Percentiles rank a stretch among this genome's conserved stretches.
These are phyloP conservation scores for Hydrangea macrophylla DNA, from an alignment of 148 eudicot species.

Conservation along the genomic window DNA sequence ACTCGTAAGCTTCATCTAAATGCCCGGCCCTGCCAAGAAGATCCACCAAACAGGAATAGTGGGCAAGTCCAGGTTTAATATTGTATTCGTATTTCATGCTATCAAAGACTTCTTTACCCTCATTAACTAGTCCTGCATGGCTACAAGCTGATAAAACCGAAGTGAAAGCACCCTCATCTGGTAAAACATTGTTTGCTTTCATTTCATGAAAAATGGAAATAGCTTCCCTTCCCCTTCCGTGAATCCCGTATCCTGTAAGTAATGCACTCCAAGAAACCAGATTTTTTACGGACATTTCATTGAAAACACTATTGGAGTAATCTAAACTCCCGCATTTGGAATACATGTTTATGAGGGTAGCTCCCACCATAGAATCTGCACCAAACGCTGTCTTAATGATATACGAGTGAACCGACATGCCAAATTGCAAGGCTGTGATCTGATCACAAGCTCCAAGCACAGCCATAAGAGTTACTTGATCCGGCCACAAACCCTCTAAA, in stretches of 20 bases:
- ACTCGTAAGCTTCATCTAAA: slow-evolving; percentile 37
- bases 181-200: slow-evolving; percentile 18
- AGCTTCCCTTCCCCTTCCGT: slow-evolving; percentile 35
- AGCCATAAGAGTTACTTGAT: slow-evolving; percentile 32
- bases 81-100: slow-evolving; percentile 23
- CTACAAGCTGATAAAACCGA: slow-evolving; percentile 42
- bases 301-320: slow-evolving; percentile 24
- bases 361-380: slow-evolving; percentile 29
- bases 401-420: slow-evolving; percentile 29
- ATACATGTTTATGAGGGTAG: slow-evolving; percentile 37
- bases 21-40: slow-evolving; percentile 39
- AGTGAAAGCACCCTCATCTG: slow-evolving; percentile 32
- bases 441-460: slow-evolving; percentile 34
- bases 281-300: slow-evolving; percentile 30
- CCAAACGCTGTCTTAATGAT: slow-evolving; percentile 28
- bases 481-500: slow-evolving; percentile 21
- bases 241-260: slow-evolving; percentile 35
- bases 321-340: slow-evolving; percentile 31
- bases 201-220: slow-evolving; percentile 24
- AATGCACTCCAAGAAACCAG: slow-evolving; percentile 40
- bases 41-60: slow-evolving; percentile 40
- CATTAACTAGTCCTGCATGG: slow-evolving; percentile 36
- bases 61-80: slow-evolving; percentile 29
- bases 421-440: slow-evolving; percentile 29
- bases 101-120: slow-evolving; percentile 31